Base-by-base conservation (phyloP, 345 rosid species). In the Sisymbrium irio region DNA sequence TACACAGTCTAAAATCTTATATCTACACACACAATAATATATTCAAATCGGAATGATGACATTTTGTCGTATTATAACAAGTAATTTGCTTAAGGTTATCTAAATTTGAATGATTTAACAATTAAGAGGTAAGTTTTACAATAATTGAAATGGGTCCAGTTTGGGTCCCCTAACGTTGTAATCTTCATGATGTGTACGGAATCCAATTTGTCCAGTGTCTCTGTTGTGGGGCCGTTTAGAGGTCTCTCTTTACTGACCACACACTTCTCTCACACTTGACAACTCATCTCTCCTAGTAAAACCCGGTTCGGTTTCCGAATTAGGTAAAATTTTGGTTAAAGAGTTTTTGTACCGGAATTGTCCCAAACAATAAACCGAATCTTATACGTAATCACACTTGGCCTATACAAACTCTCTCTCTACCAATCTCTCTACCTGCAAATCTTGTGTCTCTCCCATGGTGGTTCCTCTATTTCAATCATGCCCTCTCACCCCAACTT, bases 401-500 rank as follows among this genome's bases (percentile, higher is more conserved):
- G 53, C 75, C 54, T 63, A 64, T 70, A 70, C 65, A 71, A 2
- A 33, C 36, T 12, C 61, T 25, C 45, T 56, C 55, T 60, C 73
- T 47, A 22, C 55, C 53, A 50, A 60, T 50, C 33, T 45, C 33
- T 62, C 32, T 25, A 51, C 30, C 71, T 70, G 71, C 76, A 70
- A 77, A 18, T 46, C 46, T 65, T 77, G 25, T 72, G 27, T 59
- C 59, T 67, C 54, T 72, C 70, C 81, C 78, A 72, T 78, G 81
- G 81, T 78, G 77, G 74, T 78, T 73, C 69, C 27, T 71, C 68
- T 72, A 4, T 14, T 77, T 50, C 81, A 44, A 73, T 73, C 78
- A 78, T 78, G 81, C 81, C 81, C 70, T 72, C 81, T 72, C 74
- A 72, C 37, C 7, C 63, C 59, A 65, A 65, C 58, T 72, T 72